Percentiles rank a stretch among this genome's conserved stretches.
Conservation (phyloP, 495 filamentous ascomycete species). For the Penicillium paxilli region DNA sequence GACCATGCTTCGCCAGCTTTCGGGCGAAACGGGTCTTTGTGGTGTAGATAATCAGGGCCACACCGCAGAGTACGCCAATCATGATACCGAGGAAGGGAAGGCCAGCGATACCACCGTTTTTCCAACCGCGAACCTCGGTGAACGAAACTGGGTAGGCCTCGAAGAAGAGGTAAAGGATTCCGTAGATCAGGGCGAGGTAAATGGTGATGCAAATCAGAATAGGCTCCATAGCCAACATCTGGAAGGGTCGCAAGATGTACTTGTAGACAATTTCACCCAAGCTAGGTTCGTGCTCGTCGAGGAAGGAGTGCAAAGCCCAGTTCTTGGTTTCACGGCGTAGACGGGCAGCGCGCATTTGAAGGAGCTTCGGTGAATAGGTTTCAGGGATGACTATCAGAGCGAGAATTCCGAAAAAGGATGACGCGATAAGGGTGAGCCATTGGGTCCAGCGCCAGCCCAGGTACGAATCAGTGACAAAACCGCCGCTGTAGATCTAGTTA, state of each 20-base stretch:
- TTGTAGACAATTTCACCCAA: conserved; percentile 44
- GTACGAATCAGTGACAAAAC: conserved; percentile 56
- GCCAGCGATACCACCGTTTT: conserved; percentile 42
- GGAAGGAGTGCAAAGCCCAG: conserved; percentile 56
- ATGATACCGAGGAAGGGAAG: conserved; percentile 62
- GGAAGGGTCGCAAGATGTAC: conserved; percentile 60
- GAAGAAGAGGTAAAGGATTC: conserved; percentile 65
- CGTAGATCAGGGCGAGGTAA: conserved; percentile 56
- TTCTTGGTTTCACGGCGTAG: conserved; percentile 63
- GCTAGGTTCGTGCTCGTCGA: conserved; percentile 55
- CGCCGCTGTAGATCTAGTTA: conserved; percentile 39
- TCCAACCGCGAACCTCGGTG: conserved; percentile 52
- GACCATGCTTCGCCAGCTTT: conserved; percentile 47
- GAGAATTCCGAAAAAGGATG: conserved; percentile 46
- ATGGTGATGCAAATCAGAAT: conserved; percentile 56
- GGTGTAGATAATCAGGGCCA: conserved; percentile 46
- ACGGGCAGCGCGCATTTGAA: conserved; percentile 54
- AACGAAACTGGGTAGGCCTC: conserved; percentile 62
- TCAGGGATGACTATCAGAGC: conserved; percentile 57
- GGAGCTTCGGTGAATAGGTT: conserved; percentile 58
- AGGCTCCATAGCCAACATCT: conserved; percentile 60
- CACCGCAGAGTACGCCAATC: conserved; percentile 54
- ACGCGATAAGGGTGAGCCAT: conserved; percentile 63
- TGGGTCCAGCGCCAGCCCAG: conserved; percentile 66
- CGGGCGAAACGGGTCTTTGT: conserved; percentile 54